A percentile compares a stretch with the other conserved stretches of the same genome.
These are phyloP conservation scores for Colletotrichum sp. DNA, from an alignment of 2,329 filamentous ascomycete genomes.

Conservation along the genomic window DNA sequence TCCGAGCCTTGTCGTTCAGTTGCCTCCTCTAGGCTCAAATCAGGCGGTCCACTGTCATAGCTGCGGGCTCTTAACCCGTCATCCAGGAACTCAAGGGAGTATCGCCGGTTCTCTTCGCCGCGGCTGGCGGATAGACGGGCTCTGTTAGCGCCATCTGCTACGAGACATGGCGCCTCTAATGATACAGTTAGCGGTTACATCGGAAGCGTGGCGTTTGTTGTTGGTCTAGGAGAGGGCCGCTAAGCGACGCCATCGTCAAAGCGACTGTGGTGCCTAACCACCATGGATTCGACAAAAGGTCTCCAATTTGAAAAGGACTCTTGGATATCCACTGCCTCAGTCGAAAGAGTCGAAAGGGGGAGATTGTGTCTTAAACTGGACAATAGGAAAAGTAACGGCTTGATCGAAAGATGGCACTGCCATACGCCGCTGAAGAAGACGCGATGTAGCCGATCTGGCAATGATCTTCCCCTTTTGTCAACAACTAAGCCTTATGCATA, in stretches of 20 bases:
- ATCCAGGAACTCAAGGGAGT: neutral
- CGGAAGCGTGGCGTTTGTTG: neutral
- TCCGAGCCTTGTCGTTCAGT: slow-evolving; percentile 14
- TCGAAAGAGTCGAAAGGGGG: neutral
- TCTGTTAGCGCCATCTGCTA: neutral
- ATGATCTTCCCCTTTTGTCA: neutral
- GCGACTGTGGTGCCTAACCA: slow-evolving; percentile 4
- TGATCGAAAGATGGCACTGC: neutral
- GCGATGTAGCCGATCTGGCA: neutral
- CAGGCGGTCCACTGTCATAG: neutral
- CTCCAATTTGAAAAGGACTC: neutral
- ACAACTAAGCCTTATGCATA: neutral
- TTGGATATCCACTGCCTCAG: neutral
- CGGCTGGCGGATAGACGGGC: neutral
- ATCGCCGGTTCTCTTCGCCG: neutral
- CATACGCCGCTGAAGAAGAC: neutral
- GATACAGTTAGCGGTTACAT: slow-evolving; percentile 12
- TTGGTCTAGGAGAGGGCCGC: neutral
- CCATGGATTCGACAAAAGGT: neutral
- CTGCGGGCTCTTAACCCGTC: neutral
- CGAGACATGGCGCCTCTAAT: slow-evolving; percentile 9
- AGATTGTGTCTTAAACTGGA: neutral
- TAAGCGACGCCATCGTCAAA: slow-evolving; percentile 12
- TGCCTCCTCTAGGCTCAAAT: neutral
- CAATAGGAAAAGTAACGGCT: neutral